phyloP scores from a whole-genome alignment of 768 basidiomycete genomes.

The Guyanaporus albipodus region DNA sequence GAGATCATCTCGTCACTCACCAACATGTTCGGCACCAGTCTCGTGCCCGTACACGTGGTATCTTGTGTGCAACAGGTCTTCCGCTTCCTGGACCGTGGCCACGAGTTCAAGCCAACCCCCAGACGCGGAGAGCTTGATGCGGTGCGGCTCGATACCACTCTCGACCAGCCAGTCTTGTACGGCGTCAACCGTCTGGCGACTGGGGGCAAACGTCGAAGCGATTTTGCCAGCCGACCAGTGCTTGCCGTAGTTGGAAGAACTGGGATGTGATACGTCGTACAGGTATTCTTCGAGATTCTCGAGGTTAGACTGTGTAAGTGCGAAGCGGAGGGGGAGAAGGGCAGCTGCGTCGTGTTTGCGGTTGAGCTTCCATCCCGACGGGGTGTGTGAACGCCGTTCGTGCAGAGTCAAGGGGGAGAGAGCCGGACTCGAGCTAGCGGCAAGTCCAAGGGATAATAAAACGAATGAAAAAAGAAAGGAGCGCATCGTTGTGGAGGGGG shows the following conservation, averaged over 20 bases:
- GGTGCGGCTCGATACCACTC: constrained; percentile 33
- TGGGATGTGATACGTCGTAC: constrained; percentile 41
- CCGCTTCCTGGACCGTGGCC: constrained; percentile 41
- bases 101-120: constrained; percentile 40
- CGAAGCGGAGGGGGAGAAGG: constrained; percentile 43
- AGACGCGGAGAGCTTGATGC: constrained; percentile 31
- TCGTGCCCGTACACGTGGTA: constrained; percentile 40
- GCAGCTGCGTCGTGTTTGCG: constrained; percentile 31
- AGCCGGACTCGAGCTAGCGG: constrained; percentile 1
- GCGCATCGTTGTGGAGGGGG: constrained; percentile 8
- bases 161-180: constrained; percentile 41
- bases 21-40: constrained; percentile 37
- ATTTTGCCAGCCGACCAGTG: constrained; percentile 42
- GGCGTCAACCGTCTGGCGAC: constrained; percentile 30
- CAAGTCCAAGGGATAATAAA: constrained; percentile 20
- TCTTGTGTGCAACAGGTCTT: constrained; percentile 39
- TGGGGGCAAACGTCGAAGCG: constrained; percentile 42
- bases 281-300: constrained; percentile 39
- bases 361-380: constrained; percentile 35
- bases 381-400: constrained; percentile 32
- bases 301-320: constrained; percentile 41
- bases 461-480: constrained; percentile 21
- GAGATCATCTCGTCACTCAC: constrained; percentile 16
- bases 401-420: constrained; percentile 10
- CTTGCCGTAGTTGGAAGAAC: constrained; percentile 42